Evolutionary conservation across 345 rosid species (phyloP), one percentile per base, ranked within the genome.

Genomic region (Anastatica hierochuntica): DNA sequence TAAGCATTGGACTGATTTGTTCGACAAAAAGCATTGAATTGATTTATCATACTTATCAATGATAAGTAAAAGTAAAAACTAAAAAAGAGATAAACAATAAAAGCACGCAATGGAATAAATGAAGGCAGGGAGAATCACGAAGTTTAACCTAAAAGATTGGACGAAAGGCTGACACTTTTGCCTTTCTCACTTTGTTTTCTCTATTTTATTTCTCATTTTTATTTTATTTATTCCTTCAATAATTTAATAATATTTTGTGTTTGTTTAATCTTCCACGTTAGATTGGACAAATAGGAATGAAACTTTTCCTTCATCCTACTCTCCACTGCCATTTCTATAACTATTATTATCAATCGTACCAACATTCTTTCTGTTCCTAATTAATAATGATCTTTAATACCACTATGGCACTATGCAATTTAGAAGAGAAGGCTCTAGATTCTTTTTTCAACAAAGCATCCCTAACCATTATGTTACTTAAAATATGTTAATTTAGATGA

Each of bases 51-150:
- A 21, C 24, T 21, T 2, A 21, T 21, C n/a, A n/a, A 29, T 7
- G 9, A 29, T 6, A 29, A 29, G 1, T 29, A 31, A 4, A 60
- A 21, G 12, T 2, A 45, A 14, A n/a, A 12, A 52, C n/a, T n/a
- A 26, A 23, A 6, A 21, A 21, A 41, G 0, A 46, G 44, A 24
- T 10, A 58, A 36, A 1, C 8, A 45, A 15, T 39, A 39, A 52
- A 39, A 67, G 57, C 72, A 67, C 72, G 72, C 72, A 67, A 67
- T 21, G 72, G 60, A 67, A 47, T 67, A 67, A 67, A 67, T 67
- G 72, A 60, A 20, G 49, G 36, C 14, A 18, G 48, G 53, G 47
- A 41, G 47, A 36, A 36, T 59, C 60, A 51, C 64, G 33, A 67
- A 60, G 66, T 46, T 67, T 59, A 59, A 67, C 71, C 66, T 66